phyloP scores from a whole-genome alignment of 495 filamentous ascomycete genomes.

The Penicillium macrosclerotiorum region DNA sequence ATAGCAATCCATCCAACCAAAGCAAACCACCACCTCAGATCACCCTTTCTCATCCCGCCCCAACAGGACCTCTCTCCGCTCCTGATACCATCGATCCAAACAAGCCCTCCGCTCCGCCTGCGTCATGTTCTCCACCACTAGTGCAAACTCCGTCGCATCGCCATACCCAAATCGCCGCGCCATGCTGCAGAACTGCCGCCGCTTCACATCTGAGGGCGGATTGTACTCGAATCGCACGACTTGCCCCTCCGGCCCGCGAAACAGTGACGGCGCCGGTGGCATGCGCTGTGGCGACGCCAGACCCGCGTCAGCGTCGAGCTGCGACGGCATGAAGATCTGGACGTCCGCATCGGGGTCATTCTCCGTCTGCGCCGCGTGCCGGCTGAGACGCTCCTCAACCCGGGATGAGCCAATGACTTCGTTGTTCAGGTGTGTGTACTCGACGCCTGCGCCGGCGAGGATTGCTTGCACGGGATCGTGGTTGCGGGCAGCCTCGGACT shows the following conservation, averaged over 20 bases:
- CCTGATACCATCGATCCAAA: conserved; percentile 77
- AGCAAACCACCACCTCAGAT: too few species aligned
- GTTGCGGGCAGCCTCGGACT: conserved; percentile 33
- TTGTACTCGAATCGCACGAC: conserved; percentile 64
- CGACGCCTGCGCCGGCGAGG: conserved; percentile 80
- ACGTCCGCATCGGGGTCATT: conserved; percentile 50
- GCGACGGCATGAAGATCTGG: conserved; percentile 48
- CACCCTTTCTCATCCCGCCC: background rate
- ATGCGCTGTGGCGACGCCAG: background rate
- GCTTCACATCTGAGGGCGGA: conserved; percentile 71
- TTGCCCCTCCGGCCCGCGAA: conserved; percentile 18
- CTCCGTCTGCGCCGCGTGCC: conserved; percentile 63
- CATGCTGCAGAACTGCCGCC: conserved; percentile 89
- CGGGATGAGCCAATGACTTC: conserved; percentile 90
- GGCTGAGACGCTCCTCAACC: conserved; percentile 76
- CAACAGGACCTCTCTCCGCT: conserved; percentile 43
- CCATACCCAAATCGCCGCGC: conserved; percentile 73
- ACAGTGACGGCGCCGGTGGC: background rate
- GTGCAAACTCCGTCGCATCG: conserved; percentile 80
- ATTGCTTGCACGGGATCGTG: conserved; percentile 86
- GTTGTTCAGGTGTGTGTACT: conserved; percentile 95
- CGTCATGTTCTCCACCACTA: conserved; percentile 92
- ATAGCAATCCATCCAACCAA: too few species aligned
- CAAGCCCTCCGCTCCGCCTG: conserved; percentile 77
- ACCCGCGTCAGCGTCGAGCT: conserved; percentile 5